Conservation (phyloP, 768 basidiomycete genomes). For the Mycena venus region DNA sequence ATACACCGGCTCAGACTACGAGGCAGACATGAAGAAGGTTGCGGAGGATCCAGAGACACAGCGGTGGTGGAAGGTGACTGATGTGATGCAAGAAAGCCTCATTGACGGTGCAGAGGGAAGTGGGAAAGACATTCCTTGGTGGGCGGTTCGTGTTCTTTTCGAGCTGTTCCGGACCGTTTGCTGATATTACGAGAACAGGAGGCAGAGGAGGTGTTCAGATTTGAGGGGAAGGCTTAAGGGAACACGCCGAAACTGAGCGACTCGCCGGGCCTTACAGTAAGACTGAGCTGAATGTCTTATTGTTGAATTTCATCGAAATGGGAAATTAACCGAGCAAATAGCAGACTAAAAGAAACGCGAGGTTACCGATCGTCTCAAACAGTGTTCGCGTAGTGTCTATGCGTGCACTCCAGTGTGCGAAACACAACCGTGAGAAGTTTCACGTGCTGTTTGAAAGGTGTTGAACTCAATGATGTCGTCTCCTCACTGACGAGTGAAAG, state of each 20-base stretch:
- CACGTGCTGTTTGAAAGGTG: no score
- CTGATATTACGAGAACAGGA: conserved; percentile 45
- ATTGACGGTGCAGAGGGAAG: conserved; percentile 79
- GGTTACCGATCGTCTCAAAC: no score
- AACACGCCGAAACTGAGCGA: not conserved
- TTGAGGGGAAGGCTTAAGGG: conserved; percentile 59
- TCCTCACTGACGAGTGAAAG: no score
- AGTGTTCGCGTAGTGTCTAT: no score
- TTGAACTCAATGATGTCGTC: no score
- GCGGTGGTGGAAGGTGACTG: conserved; percentile 84
- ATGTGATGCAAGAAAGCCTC: conserved; percentile 84
- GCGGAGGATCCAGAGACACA: conserved; percentile 78
- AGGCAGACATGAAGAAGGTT: conserved; percentile 73
- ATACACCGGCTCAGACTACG: conserved; percentile 76
- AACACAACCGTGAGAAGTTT: no score
- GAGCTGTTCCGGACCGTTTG: not conserved
- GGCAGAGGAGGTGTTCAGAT: conserved; percentile 78
- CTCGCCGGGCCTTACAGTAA: no score
- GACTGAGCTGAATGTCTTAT: no score
- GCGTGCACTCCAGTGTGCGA: no score
- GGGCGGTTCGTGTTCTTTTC: conserved; percentile 60
- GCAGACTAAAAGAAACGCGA: no score
- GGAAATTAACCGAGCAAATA: no score
- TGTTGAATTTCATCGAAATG: no score
- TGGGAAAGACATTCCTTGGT: conserved; percentile 78